Base-by-base conservation (phyloP, 768 basidiomycete genomes). In the Chalciporus pseudorubinellus region DNA sequence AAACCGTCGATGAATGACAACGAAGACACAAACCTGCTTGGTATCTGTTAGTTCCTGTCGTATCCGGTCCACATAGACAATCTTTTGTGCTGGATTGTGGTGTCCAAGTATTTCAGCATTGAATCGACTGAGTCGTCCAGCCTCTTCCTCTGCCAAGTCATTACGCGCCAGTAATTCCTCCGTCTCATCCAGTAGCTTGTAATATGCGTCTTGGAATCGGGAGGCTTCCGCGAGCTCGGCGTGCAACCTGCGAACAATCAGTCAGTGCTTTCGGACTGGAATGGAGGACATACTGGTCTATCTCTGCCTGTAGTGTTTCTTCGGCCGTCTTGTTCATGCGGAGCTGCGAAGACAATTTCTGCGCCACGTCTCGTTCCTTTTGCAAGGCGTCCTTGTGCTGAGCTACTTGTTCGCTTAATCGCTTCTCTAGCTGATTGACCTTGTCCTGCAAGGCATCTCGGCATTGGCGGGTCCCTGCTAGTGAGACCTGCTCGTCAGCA, bases 91-190 rank as follows among this genome's bases (percentile, higher is more conserved):
- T 9, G 89, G 88, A 62, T 95, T 94, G 29, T 79, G 77, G 63
- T 95, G 92, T 0, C 90, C 83, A 16, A 93, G 72, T 51, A 95
- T 87, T 64, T 93, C 84, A 1, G 90, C 88, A 56, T 95, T 95
- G 71, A 92, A 87, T 60, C 76, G 78, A 57, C 87, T 84, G 39
- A 95, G 77, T n/a, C 76, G 73, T 34, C 79, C 74, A 0, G 87
- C 83, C 65, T 95, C 94, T 38, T 84, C 84, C 61, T 93, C 86
- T 7, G 90, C 89, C 31, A 93, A 74, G 28, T 83, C 78, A 57
- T 92, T 90, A 11, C 86, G 78, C 12, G 80, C 78, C 16, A 85
- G 69, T 10, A 95, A 76, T 6, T 78, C 72, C 16, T 77, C 77
- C 22, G 92, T 78, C 61, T 89, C 79, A 16, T 85, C 79, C 16